Evolutionary conservation across 83 land plant genomes (phyloP).

Genomic region (Isoetes engelmannii): DNA sequence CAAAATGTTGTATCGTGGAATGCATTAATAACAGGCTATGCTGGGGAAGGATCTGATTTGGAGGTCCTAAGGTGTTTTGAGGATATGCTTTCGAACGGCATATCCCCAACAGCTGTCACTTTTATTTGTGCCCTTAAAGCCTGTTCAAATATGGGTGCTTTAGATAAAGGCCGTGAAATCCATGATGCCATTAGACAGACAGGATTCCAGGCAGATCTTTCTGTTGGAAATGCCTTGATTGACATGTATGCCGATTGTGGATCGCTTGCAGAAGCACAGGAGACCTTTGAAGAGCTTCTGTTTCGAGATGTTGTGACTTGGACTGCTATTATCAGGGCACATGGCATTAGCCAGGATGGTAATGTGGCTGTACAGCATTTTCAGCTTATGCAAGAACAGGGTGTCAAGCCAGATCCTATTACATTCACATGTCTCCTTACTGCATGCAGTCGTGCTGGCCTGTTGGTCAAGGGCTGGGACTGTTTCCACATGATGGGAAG

Average conservation of each 20-base stretch:
- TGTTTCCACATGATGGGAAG: neutral
- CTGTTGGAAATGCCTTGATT: constrained; percentile 3
- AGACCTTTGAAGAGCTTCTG: neutral
- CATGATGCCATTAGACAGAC: neutral
- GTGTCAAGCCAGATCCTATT: constrained; percentile 10
- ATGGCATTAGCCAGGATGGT: constrained; percentile 10
- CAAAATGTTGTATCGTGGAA: constrained; percentile 2
- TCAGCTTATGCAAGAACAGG: constrained; percentile 12
- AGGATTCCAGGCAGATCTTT: neutral
- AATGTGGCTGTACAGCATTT: constrained; percentile 9
- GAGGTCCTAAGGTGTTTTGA: too few species aligned
- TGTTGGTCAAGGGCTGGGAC: neutral
- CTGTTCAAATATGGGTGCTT: neutral
- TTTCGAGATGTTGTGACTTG: neutral
- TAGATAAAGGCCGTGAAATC: constrained; percentile 2
- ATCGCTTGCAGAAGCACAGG: neutral
- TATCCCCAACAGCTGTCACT: neutral
- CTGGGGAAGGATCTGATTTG: neutral
- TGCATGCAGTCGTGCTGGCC: constrained; percentile 10
- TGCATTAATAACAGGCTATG: neutral
- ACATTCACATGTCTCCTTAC: neutral
- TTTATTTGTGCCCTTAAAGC: constrained; percentile 4
- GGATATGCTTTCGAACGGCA: neutral
- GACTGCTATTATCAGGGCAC: constrained; percentile 1
- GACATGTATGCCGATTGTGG: constrained; percentile 14